Evolutionary conservation across 2,329 filamentous ascomycete species (phyloP).

Genomic region (Sporothrix humicola): DNA sequence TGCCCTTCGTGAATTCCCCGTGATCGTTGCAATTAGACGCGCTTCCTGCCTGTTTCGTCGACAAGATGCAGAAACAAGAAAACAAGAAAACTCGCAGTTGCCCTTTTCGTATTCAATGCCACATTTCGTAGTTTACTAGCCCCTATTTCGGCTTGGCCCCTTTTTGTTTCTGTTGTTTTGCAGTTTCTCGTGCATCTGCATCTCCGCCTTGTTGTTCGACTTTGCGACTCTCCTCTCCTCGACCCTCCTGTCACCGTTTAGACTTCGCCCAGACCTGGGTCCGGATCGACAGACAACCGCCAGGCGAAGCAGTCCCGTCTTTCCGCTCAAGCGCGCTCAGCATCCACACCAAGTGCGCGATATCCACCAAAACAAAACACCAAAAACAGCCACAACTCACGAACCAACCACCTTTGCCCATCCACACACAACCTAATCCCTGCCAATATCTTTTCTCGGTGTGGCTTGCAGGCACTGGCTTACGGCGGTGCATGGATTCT

Average conservation of each 20-base stretch:
- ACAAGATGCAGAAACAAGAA: neutral
- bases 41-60: slow-evolving; percentile 2
- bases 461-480: slow-evolving; percentile 8
- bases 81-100: neutral
- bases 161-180: too few species aligned
- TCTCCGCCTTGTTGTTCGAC: slow-evolving; percentile 6
- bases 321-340: slow-evolving; percentile 11
- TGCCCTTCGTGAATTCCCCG: neutral
- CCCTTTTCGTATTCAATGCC: neutral
- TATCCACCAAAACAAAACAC: too few species aligned
- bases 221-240: neutral
- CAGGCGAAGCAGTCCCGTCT: slow-evolving; percentile 14
- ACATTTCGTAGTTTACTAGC: too few species aligned
- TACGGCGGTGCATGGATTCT: slow-evolving; percentile 15
- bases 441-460: neutral
- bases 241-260: neutral
- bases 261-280: neutral
- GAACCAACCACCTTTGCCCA: neutral
- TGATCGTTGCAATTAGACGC: neutral
- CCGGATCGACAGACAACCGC: slow-evolving; percentile 15
- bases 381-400: neutral
- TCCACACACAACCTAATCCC: neutral
- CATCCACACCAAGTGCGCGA: neutral
- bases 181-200: neutral
- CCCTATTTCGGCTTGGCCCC: neutral